Conservation (phyloP, 2,329 filamentous ascomycete species). For the Cladobotryum mycophilum region DNA sequence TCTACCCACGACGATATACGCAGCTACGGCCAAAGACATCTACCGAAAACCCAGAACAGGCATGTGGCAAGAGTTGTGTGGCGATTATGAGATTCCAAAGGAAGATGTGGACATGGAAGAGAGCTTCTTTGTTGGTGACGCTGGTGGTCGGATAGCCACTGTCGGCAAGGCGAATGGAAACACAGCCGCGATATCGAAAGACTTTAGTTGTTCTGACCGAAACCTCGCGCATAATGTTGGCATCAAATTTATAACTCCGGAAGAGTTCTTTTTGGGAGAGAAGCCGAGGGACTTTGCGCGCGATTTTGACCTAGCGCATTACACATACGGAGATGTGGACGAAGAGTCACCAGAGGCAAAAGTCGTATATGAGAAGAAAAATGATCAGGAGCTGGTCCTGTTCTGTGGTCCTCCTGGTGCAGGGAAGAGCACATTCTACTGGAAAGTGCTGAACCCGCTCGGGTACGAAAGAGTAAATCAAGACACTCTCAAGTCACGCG, state of each 20-base stretch:
- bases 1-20: slow-evolving; percentile 74
- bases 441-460: slow-evolving; percentile 67
- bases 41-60: slow-evolving; percentile 82
- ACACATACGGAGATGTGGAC: slow-evolving; percentile 35
- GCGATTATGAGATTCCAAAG: slow-evolving; percentile 53
- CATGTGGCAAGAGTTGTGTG: slow-evolving; percentile 69
- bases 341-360: slow-evolving; percentile 17
- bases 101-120: slow-evolving; percentile 58
- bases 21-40: slow-evolving; percentile 73
- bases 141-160: slow-evolving; percentile 53
- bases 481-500: slow-evolving; percentile 70
- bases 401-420: slow-evolving; percentile 85
- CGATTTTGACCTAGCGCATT: slow-evolving; percentile 62
- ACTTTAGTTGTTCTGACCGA: slow-evolving; percentile 62
- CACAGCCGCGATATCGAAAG: slow-evolving; percentile 35
- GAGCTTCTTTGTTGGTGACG: slow-evolving; percentile 88
- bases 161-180: slow-evolving; percentile 18
- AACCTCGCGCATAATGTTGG: slow-evolving; percentile 84
- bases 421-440: slow-evolving; percentile 90
- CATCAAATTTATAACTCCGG: slow-evolving; percentile 75
- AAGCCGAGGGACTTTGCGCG: slow-evolving; percentile 58
- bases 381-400: slow-evolving; percentile 67
- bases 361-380: slow-evolving; percentile 52
- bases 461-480: slow-evolving; percentile 86
- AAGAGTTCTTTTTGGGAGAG: slow-evolving; percentile 80